Evolutionary conservation across 2,329 filamentous ascomycete species (phyloP), one percentile per base, ranked within the genome.

Genomic region (Monilinia polystroma): DNA sequence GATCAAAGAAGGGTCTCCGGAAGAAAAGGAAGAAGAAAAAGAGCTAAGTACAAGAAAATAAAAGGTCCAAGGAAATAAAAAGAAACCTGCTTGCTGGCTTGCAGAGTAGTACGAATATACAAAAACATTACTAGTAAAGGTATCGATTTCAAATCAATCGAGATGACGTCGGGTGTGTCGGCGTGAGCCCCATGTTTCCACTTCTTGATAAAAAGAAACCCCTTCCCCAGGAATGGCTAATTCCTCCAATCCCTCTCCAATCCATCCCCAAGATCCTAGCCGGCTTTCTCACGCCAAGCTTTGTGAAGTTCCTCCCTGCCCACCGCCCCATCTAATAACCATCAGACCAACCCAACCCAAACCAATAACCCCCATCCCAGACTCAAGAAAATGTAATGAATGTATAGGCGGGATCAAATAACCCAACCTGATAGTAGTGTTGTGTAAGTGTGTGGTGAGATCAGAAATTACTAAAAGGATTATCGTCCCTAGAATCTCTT

Each of bases 381-480:
- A 66, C 64, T 60, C 64, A 60, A 66, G 47, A 45, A 66, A 62
- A 66, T 66, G 4, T 62, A 66, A 62, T 52, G 63, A 64, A 57
- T 59, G 63, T 59, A 41, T 65, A 49, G 43, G 29, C 29, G 5
- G n/a, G 10, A 59, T 59, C 32, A 2, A 32, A 20, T 18, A 10
- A 29, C 14, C 49, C 58, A 26, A 62, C 58, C n/a, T 35, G 26
- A 38, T 62, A 62, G 32, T 63, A 52, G 20, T 59, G 45, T 43
- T 52, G 35, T 57, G 20, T n/a, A 32, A 5, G n/a, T 29, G n/a
- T 66, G 51, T 26, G 51, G 18, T 49, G 49, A 45, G 58, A 65
- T 73, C 58, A 89, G 71, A 89, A 89, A 4, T 85, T 85, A 71
- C 80, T 82, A 71, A 89, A 89, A 1, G 86, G 86, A 69, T 43